Evolutionary conservation across 164 flowering plant species (phyloP), one percentile per base, ranked within the genome.

Genomic region (Stephania japonica): DNA sequence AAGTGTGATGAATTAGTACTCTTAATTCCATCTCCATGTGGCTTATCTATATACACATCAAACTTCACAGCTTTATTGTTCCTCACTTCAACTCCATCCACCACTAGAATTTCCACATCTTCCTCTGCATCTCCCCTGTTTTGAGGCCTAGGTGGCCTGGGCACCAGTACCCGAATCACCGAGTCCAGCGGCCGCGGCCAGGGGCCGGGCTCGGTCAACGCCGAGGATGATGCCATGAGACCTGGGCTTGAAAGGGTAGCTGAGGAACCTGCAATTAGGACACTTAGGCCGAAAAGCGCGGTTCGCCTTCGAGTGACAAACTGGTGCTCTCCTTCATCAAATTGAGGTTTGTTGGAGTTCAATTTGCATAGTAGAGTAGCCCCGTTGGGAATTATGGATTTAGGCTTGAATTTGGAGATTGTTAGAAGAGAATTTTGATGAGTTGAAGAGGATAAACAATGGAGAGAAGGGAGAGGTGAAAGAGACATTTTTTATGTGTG

Each of bases 21-120:
- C 53, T 47, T 19, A 18, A 6, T 19, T 11, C 41, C 61, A 26
- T 63, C 75, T n/a, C 50, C 65, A 67, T 50, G 5, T 1, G 75
- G 50, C 56, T 73, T 49, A 19, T 19, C 66, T 11, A 73, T 70
- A 66, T 67, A 73, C 21, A 73, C 75, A 50, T 73, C 75, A 38
- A 73, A 73, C n/a, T 70, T 66, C 26, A 67, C 65, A 0, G 70
- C 41, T n/a, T 9, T 70, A 16, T 73, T 38, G 62, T 32, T 73
- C 24, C 6, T n/a, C 7, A 73, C 11, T 14, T 73, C 70, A 1
- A 73, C 38, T 12, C 65, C 75, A 16, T 66, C 44, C 0, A 73
- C 27, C 42, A 10, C 44, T 25, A 73, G 70, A 0, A 73, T 65
- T 44, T 67, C 49, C 25, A 68, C 44, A 6, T 42, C 18, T 65